phyloP scores from a whole-genome alignment of 1,284 basidiomycete genomes.

The Gastroboletus turbinatus region DNA sequence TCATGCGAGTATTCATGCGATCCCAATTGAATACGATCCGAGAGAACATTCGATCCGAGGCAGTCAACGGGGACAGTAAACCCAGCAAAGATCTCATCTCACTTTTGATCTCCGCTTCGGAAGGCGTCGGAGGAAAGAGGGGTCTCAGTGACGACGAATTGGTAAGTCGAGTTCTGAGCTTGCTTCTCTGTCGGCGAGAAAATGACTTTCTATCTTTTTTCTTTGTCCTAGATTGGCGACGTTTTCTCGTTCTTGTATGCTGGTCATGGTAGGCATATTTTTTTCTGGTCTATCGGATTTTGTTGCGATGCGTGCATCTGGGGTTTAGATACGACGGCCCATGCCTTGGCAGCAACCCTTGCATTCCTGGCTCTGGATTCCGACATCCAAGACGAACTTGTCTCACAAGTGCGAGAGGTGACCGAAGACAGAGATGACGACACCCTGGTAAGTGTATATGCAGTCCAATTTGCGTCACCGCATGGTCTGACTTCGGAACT shows the following conservation, averaged over 20 bases:
- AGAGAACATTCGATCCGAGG: constrained; percentile 29
- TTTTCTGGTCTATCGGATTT: background rate
- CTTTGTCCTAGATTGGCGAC: constrained; percentile 46
- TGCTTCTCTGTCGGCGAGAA: background rate
- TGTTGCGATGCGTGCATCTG: background rate
- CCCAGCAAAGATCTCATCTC: constrained; percentile 43
- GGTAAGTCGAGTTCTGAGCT: constrained; percentile 28
- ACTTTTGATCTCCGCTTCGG: constrained; percentile 50
- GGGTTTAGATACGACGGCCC: constrained; percentile 48
- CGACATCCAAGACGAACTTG: constrained; percentile 47
- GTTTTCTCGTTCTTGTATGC: constrained; percentile 53
- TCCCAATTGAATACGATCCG: constrained; percentile 41
- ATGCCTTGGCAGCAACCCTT: constrained; percentile 44
- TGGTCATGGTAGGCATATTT: constrained; percentile 46
- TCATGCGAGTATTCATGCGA: constrained; percentile 39
- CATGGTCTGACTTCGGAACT: constrained; percentile 12
- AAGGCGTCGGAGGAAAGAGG: constrained; percentile 41
- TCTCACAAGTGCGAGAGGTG: constrained; percentile 40
- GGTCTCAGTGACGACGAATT: constrained; percentile 48
- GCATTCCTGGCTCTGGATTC: constrained; percentile 40
- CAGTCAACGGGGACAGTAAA: constrained; percentile 13
- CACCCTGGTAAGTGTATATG: constrained; percentile 38
- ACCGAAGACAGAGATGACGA: constrained; percentile 40
- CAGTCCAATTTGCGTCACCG: constrained; percentile 5
- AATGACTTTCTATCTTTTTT: background rate